Base-by-base conservation (phyloP, 2,329 filamentous ascomycete species). In the Ilyonectria robusta region DNA sequence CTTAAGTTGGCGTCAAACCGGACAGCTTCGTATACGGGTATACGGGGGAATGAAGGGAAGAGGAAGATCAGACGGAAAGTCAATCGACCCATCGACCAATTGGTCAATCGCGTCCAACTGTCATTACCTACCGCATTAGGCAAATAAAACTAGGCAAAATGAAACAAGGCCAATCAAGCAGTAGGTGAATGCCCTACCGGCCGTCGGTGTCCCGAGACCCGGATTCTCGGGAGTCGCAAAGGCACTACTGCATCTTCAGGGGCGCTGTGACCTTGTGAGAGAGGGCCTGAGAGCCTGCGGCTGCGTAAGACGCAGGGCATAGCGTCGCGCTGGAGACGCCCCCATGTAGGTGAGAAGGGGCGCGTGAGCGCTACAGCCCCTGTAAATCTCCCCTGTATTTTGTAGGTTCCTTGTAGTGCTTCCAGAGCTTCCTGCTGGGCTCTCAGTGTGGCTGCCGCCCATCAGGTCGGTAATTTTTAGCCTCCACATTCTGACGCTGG, bases 191-290 rank as follows among this genome's bases (percentile, higher is more conserved):
- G 15, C 15, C 15, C 29, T 31, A 5, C 17, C 48, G 26, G 31
- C 29, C 48, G n/a, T 53, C 48, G 48, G 48, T n/a, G 21, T 19
- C n/a, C 59, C 59, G 59, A 62, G 59, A 48, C 51, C 59, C 59
- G 59, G 51, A 53, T 33, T 31, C 40, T 19, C 42, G 50, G 42
- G 53, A 55, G n/a, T 62, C 59, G 59, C 56, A 13, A n/a, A 17
- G 40, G 40, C 40, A 9, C 40, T 17, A 17, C 17, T 17, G 17
- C 46, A 48, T 23, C 21, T 23, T 48, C 46, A 48, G 46, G 46
- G 57, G 46, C 46, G 31, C 17, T 6, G 17, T 23, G 57, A 31
- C 26, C 26, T 5, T 26, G 26, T 26, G 26, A 6, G 21, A 21
- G 21, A 21, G 21, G 2, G 21, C 21, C 21, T 21, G 21, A 21